phyloP scores from a whole-genome alignment of 805 yeast genomes.

The Kluyveromyces starmeri region DNA sequence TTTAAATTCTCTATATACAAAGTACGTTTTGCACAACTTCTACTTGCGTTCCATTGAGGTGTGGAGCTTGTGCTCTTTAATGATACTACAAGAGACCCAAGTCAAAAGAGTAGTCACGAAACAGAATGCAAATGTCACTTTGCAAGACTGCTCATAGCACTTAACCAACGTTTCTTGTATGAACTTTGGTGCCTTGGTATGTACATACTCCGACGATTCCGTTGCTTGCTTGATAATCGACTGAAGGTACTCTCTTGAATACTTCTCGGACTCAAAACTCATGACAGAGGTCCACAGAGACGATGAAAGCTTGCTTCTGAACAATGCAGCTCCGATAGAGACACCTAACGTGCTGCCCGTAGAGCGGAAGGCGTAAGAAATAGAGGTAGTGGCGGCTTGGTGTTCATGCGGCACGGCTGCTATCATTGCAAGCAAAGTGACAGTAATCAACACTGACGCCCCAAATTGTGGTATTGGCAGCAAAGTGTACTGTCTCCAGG shows the following conservation, averaged over 20 bases:
- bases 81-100: conserved; percentile 34
- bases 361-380: conserved; percentile 81
- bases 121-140: conserved; percentile 44
- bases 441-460: conserved; percentile 50
- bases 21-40: too few relatives aligned
- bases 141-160: conserved; percentile 46
- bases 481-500: conserved; percentile 37
- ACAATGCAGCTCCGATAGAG: conserved; percentile 54
- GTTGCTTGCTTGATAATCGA: conserved; percentile 44
- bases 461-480: conserved; percentile 46
- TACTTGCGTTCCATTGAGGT: conserved; percentile 37
- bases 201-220: conserved; percentile 47
- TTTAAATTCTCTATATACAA: too few relatives aligned
- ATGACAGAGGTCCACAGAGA: conserved; percentile 27
- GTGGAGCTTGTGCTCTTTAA: conserved; percentile 53
- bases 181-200: conserved; percentile 42
- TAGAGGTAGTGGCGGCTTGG: conserved; percentile 81
- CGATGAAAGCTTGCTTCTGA: conserved; percentile 36
- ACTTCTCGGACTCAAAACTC: conserved; percentile 27
- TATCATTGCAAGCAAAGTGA: conserved; percentile 57
- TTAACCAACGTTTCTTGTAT: conserved; percentile 38
- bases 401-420: conserved; percentile 61
- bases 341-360: conserved; percentile 85
- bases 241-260: conserved; percentile 31
- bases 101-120: conserved; percentile 28